Conservation (phyloP, 2,329 filamentous ascomycete species). For the Zymoseptoria crescenta region DNA sequence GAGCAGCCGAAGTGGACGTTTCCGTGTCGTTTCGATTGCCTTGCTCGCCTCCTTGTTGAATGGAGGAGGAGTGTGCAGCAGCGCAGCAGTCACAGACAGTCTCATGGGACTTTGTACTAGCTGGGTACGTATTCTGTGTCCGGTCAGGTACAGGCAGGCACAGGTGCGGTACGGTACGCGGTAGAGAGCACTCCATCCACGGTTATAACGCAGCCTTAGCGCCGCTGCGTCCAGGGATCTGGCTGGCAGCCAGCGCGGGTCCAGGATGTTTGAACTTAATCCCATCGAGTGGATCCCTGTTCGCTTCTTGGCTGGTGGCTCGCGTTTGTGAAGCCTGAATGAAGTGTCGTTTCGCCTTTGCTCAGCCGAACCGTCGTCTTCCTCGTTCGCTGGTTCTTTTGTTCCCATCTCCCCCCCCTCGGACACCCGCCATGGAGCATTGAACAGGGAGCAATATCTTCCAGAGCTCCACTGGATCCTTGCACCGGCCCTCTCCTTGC, state of each 20-base stretch:
- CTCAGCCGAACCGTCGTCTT: background rate
- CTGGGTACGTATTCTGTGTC: background rate
- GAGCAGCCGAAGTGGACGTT: background rate
- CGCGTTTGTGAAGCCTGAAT: slow-evolving; percentile 3
- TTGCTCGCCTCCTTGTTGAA: background rate
- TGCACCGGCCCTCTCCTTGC: slow-evolving; percentile 14
- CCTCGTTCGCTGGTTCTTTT: background rate
- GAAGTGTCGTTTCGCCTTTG: background rate
- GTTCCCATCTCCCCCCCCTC: slow-evolving; percentile 5
- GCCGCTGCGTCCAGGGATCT: background rate
- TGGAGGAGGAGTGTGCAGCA: background rate
- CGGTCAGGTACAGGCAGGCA: background rate
- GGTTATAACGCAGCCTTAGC: background rate
- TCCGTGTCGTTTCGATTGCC: background rate
- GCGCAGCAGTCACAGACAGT: background rate
- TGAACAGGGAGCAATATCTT: slow-evolving; percentile 15
- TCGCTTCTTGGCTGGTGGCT: background rate
- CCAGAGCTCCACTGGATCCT: slow-evolving; percentile 13
- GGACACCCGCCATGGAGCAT: slow-evolving; percentile 16
- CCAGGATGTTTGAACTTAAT: background rate
- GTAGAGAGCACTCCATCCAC: background rate
- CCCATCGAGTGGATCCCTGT: background rate
- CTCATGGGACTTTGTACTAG: background rate
- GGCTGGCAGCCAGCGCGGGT: background rate
- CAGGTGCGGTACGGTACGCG: background rate